Percentiles rank a stretch among this genome's conserved stretches.
Conservation (phyloP, 2,329 filamentous ascomycete genomes). For the Talaromyces sp. region DNA sequence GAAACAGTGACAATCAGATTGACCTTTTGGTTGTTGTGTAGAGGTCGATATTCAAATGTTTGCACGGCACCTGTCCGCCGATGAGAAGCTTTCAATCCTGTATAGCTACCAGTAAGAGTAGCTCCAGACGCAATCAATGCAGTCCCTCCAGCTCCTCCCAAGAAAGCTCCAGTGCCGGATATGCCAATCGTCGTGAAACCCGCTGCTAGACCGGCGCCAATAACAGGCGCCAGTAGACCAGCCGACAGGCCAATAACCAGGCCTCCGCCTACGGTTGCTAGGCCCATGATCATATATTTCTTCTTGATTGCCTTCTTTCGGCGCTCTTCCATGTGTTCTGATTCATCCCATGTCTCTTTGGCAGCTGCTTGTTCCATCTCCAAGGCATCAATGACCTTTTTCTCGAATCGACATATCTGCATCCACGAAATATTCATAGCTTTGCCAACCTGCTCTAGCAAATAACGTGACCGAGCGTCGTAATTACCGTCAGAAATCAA, state of each 20-base stretch:
- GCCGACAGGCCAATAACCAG: conserved; percentile 93
- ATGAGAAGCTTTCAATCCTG: conserved; percentile 79
- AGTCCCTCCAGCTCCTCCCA: conserved; percentile 86
- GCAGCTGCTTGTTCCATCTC: conserved; percentile 96
- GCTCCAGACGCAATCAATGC: conserved; percentile 90
- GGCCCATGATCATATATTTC: conserved; percentile 89
- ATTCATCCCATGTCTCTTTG: conserved; percentile 97
- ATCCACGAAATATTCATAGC: conserved; percentile 80
- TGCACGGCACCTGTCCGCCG: conserved; percentile 84
- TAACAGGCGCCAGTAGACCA: conserved; percentile 83
- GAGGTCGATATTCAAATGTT: conserved; percentile 92
- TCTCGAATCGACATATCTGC: conserved; percentile 95
- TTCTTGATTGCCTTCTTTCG: conserved; percentile 75
- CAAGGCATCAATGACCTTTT: conserved; percentile 88
- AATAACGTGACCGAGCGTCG: conserved; percentile 75
- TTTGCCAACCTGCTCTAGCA: conserved; percentile 76
- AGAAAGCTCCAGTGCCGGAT: conserved; percentile 77
- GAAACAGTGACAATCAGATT: conserved; percentile 94
- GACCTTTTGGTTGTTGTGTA: conserved; percentile 96
- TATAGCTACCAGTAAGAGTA: conserved; percentile 77
- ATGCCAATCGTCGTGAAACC: conserved; percentile 95
- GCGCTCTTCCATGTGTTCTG: conserved; percentile 83
- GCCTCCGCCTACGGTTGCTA: conserved; percentile 91
- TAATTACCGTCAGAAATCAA: conserved; percentile 96
- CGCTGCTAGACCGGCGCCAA: conserved; percentile 86